A percentile compares a stretch with the other conserved stretches of the same genome.
These are phyloP conservation scores for Talaromyces rugulosus DNA, from an alignment of 2,329 filamentous ascomycete genomes.

Conservation along the genomic window DNA sequence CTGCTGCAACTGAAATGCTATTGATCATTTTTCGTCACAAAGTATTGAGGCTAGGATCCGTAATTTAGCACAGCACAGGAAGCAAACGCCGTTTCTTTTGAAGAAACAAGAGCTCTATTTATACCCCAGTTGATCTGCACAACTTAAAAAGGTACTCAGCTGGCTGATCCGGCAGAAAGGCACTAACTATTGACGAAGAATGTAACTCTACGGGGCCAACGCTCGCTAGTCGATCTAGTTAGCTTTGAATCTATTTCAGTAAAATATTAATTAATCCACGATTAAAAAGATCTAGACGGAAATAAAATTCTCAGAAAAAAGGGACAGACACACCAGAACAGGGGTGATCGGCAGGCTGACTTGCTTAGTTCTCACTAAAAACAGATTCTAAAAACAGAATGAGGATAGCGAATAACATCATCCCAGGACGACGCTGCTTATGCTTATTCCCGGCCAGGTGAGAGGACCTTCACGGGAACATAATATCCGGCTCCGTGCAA, in stretches of 20 bases:
- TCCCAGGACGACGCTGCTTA: too few species aligned
- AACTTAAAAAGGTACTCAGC: neutral
- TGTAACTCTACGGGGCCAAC: neutral
- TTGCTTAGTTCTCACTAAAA: too few species aligned
- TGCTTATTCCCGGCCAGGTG: too few species aligned
- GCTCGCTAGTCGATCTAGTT: neutral
- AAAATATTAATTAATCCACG: neutral
- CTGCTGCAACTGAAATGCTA: conserved; percentile 1
- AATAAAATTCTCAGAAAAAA: too few species aligned
- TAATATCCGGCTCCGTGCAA: neutral
- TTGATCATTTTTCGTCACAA: neutral
- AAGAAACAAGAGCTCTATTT: neutral
- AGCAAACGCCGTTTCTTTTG: neutral
- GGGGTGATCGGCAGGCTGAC: too few species aligned
- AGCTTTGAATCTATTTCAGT: neutral
- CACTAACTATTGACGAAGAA: neutral
- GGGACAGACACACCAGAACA: neutral
- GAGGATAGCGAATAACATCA: too few species aligned
- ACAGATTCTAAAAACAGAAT: too few species aligned
- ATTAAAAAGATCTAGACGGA: neutral
- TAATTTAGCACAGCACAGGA: neutral
- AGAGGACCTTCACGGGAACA: neutral
- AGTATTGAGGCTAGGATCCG: neutral
- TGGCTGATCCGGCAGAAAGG: neutral
- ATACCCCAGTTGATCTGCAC: neutral